Evolutionary conservation across 2,329 filamentous ascomycete species (phyloP), one percentile per base, ranked within the genome.

Genomic region (Shiraia sp.): DNA sequence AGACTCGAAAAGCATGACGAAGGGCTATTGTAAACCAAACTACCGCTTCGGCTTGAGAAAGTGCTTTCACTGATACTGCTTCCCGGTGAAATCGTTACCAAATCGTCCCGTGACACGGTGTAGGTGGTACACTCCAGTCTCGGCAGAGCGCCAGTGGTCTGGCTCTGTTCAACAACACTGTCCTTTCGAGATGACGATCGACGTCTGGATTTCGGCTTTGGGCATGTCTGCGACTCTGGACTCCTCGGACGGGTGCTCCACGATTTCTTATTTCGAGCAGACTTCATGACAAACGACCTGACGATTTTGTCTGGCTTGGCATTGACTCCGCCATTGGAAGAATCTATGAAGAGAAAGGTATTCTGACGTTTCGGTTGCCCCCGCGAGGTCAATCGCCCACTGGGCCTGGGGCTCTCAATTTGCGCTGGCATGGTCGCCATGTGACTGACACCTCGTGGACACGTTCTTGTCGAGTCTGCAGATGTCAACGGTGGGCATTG

Each of bases 241-340:
- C 40, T 57, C 51, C 56, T 59, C 36, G 59, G 59, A 49, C 51
- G 54, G 25, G 62, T 65, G 37, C 59, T 64, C 65, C 65, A 68
- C 3, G 55, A 47, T 45, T 61, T 61, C 36, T 59, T 53, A 32
- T 57, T 54, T 14, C 65, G 51, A 12, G 61, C 65, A 24, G 58
- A 56, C 30, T 66, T 64, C 65, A 68, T 68, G 3, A 68, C 63
- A 56, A 67, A 67, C n/a, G 61, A 65, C 31, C 65, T 41, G 10
- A 67, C 61, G 7, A 51, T 50, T 40, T 58, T 61, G 30, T 65
- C 51, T 10, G 61, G 63, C 35, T 67, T 67, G 13, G 59, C 53
- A 25, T 61, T 63, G 12, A 55, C 42, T 8, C 61, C 63, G 26
- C 59, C 49, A 33, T 51, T 50, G 30, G 53, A 57, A 14, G 64